Conservation (phyloP, 495 filamentous ascomycete species). For the Neurospora sp. region DNA sequence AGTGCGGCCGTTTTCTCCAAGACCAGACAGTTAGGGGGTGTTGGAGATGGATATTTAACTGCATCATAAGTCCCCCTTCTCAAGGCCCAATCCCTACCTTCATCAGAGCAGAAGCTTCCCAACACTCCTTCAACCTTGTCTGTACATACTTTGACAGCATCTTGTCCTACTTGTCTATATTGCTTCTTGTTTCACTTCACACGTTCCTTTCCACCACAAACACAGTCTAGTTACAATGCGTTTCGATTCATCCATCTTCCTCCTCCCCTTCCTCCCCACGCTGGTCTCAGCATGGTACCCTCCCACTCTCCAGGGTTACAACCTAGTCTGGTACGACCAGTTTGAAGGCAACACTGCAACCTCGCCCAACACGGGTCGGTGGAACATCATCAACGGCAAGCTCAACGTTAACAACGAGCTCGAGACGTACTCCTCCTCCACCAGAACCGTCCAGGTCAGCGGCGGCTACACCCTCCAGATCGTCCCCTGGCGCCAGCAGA, state of each 20-base stretch:
- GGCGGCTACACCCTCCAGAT: constrained; percentile 36
- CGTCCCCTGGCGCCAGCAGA: constrained; percentile 29
- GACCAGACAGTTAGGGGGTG: not conserved
- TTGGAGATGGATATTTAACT: not conserved
- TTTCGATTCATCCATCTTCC: constrained; percentile 2
- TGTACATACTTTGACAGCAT: not conserved
- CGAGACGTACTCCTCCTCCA: constrained; percentile 29
- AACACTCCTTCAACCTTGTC: not conserved
- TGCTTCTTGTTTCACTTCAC: not conserved
- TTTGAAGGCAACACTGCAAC: constrained; percentile 23
- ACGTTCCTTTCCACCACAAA: not conserved
- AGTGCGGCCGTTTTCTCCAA: not conserved
- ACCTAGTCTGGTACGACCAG: constrained; percentile 28
- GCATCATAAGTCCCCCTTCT: not conserved
- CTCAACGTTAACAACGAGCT: constrained; percentile 34
- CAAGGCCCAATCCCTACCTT: not conserved
- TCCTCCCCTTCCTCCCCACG: constrained; percentile 6
- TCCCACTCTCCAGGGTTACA: constrained; percentile 24
- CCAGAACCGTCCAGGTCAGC: constrained; percentile 30
- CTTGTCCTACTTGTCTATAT: not conserved
- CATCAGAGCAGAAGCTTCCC: not conserved
- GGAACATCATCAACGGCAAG: constrained; percentile 32
- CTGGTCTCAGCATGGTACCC: constrained; percentile 20
- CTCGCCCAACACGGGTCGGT: constrained; percentile 24
- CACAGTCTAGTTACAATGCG: constrained; percentile 7